phyloP scores from a whole-genome alignment of 139 green algal genomes.

The Astrephomene gubernaculifera region DNA sequence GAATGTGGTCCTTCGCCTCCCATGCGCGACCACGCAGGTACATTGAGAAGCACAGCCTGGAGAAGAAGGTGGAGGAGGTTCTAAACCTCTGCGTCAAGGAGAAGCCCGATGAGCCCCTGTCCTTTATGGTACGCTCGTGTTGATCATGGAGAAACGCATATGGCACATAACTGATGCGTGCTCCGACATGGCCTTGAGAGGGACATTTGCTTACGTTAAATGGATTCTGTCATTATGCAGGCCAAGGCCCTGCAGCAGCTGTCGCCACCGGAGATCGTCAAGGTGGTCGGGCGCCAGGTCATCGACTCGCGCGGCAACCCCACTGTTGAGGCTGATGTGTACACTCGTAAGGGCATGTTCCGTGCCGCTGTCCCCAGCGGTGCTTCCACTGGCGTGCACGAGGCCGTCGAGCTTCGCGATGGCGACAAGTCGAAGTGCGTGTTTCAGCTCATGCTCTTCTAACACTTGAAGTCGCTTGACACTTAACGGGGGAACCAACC shows the following conservation, averaged over 20 bases:
- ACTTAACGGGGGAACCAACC: neutral
- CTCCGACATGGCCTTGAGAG: neutral
- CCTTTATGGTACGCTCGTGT: constrained; percentile 82
- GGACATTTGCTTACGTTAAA: neutral
- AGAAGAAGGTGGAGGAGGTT: constrained; percentile 91
- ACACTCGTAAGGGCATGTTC: constrained; percentile 93
- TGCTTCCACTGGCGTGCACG: constrained; percentile 96
- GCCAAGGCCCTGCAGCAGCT: constrained; percentile 73
- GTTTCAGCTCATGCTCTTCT: too few species aligned
- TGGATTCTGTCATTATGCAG: constrained; percentile 45
- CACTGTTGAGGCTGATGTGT: constrained; percentile 93
- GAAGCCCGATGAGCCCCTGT: constrained; percentile 90
- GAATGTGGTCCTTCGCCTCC: too few species aligned
- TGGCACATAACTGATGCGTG: neutral
- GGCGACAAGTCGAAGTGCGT: constrained; percentile 80
- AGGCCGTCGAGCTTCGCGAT: constrained; percentile 98
- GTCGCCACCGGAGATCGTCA: constrained; percentile 83
- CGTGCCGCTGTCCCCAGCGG: constrained; percentile 92
- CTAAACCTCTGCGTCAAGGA: constrained; percentile 94
- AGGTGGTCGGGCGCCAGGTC: constrained; percentile 93
- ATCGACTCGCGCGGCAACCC: constrained; percentile 98
- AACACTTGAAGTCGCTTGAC: neutral
- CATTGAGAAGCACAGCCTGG: constrained; percentile 87
- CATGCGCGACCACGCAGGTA: too few species aligned
- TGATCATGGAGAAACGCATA: constrained; percentile 9